phyloP scores from a whole-genome alignment of 257 asterid species.

The Hygrophila difformis region DNA sequence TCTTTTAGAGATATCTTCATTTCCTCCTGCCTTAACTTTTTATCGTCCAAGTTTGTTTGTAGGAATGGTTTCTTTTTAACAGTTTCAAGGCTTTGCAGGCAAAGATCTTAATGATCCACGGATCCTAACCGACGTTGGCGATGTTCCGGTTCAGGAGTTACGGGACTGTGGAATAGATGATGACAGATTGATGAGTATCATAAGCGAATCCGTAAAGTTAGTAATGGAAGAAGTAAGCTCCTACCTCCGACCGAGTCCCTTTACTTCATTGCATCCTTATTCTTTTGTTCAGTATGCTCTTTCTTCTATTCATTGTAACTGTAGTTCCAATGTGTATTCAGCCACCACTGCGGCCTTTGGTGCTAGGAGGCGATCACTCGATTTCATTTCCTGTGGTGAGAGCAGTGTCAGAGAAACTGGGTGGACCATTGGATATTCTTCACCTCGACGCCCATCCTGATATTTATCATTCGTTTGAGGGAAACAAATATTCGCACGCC shows the following conservation, averaged over 20 bases:
- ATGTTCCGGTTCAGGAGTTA: constrained; percentile 89
- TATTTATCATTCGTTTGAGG: constrained; percentile 85
- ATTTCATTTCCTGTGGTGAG: constrained; percentile 91
- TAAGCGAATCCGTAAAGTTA: constrained; percentile 87
- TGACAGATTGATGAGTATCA: constrained; percentile 73
- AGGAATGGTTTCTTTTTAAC: too few species aligned
- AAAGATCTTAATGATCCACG: constrained; percentile 77
- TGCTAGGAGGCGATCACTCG: constrained; percentile 97
- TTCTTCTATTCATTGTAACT: neutral
- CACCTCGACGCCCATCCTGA: constrained; percentile 99
- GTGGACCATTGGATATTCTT: constrained; percentile 93
- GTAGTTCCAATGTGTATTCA: constrained; percentile 18
- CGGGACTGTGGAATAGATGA: constrained; percentile 91
- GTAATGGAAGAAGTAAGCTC: constrained; percentile 86
- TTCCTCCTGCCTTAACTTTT: too few species aligned
- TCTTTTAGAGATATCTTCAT: too few species aligned
- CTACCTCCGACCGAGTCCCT: too few species aligned
- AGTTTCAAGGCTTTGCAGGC: constrained; percentile 39
- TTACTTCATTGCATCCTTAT: too few species aligned
- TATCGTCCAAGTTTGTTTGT: too few species aligned
- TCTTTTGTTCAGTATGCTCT: too few species aligned
- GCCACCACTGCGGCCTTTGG: constrained; percentile 89
- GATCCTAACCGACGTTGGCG: constrained; percentile 86
- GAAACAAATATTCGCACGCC: constrained; percentile 93
- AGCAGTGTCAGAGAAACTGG: constrained; percentile 98